Conservation (phyloP, 768 basidiomycete species). For the Galerina sulciceps region DNA sequence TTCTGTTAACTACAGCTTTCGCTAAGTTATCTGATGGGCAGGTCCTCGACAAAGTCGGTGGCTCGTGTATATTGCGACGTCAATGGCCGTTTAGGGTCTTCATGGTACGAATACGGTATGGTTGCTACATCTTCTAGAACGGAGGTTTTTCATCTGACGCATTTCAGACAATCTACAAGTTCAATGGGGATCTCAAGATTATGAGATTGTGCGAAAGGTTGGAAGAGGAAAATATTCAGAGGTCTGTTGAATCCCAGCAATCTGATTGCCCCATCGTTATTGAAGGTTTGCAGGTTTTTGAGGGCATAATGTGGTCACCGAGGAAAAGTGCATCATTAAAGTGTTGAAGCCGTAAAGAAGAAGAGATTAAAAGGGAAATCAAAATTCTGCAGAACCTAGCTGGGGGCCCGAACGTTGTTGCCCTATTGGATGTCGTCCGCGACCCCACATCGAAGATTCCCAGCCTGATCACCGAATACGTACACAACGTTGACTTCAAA, state of each 20-base stretch:
- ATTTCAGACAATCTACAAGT: slow-evolving; percentile 88
- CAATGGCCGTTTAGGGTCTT: slow-evolving; percentile 83
- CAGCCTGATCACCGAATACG: slow-evolving; percentile 95
- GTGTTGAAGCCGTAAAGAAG: slow-evolving; percentile 99
- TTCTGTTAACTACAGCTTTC: slow-evolving; percentile 10
- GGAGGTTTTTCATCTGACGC: slow-evolving; percentile 23
- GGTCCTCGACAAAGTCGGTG: slow-evolving; percentile 76
- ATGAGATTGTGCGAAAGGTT: slow-evolving; percentile 96
- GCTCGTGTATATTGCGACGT: slow-evolving; percentile 89
- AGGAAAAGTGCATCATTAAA: slow-evolving; percentile 97
- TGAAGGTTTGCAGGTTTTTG: slow-evolving; percentile 69
- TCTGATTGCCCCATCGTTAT: slow-evolving; percentile 8
- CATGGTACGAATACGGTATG: slow-evolving; percentile 96
- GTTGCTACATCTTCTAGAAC: slow-evolving; percentile 13
- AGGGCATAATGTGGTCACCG: slow-evolving; percentile 87
- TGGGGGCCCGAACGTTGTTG: slow-evolving; percentile 94
- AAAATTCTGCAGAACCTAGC: slow-evolving; percentile 97
- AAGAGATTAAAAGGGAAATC: slow-evolving; percentile 99
- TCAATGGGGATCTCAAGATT: slow-evolving; percentile 98
- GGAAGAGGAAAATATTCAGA: slow-evolving; percentile 96
- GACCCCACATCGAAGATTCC: slow-evolving; percentile 97
- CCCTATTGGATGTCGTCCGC: slow-evolving; percentile 92
- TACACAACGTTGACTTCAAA: slow-evolving; percentile 98
- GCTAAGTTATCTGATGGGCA: slow-evolving; percentile 56
- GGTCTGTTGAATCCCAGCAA: slow-evolving; percentile 44